A percentile compares a stretch with the other conserved stretches of the same genome.
These are phyloP conservation scores for Serendipita sp. DNA, from an alignment of 768 basidiomycete species.

Conservation along the genomic window DNA sequence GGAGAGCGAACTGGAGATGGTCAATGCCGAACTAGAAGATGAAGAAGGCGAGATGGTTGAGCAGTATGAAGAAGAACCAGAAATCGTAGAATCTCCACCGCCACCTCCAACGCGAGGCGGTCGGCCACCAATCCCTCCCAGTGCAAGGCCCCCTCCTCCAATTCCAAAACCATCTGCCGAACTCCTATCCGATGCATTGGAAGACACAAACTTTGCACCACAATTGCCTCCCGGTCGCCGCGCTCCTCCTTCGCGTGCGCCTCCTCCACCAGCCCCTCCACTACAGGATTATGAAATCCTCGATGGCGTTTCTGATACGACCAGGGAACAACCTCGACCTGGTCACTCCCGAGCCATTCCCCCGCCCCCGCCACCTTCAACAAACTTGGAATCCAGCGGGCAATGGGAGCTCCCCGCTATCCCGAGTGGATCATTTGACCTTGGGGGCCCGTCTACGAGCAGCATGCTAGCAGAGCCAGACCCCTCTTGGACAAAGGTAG, in stretches of 20 bases:
- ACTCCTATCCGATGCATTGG: not conserved
- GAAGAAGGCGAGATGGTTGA: constrained; percentile 15
- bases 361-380: constrained; percentile 23
- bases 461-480: not conserved
- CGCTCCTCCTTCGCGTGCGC: constrained; percentile 15
- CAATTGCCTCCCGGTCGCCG: constrained; percentile 11
- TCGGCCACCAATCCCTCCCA: constrained; percentile 17
- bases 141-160: constrained; percentile 7
- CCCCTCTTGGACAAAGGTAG: not conserved
- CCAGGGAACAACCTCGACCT: constrained; percentile 21
- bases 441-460: constrained; percentile 20
- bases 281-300: constrained; percentile 34
- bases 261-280: constrained; percentile 28
- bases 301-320: constrained; percentile 13
- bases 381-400: constrained; percentile 25
- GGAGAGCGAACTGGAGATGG: constrained; percentile 59
- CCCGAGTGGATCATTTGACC: constrained; percentile 37
- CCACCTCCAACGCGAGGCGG: constrained; percentile 36
- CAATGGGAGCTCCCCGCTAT: constrained; percentile 57
- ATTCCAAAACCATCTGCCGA: not conserved
- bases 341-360: constrained; percentile 24
- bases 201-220: constrained; percentile 6
- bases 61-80: constrained; percentile 27
- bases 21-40: constrained; percentile 37
- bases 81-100: constrained; percentile 26